A percentile compares a stretch with the other conserved stretches of the same genome.
Evolutionary conservation across 345 rosid genomes (phyloP).

Genomic region (Salix purpurea): DNA sequence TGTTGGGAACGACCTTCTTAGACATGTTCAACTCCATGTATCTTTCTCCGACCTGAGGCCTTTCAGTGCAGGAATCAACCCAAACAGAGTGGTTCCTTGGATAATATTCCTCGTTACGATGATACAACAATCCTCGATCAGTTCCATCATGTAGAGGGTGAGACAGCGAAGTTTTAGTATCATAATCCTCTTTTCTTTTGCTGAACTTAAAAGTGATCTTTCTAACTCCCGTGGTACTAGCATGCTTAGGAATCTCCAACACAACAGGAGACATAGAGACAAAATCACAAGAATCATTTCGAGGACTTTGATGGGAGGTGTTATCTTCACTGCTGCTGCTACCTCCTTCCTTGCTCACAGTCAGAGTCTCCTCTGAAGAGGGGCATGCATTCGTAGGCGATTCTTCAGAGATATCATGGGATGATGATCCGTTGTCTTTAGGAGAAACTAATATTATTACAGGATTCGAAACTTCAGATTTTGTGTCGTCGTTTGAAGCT

Average conservation of each 20-base stretch:
- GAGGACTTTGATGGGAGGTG: slow-evolving; percentile 16
- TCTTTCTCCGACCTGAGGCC: slow-evolving; percentile 20
- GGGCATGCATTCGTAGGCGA: slow-evolving; percentile 23
- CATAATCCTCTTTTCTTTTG: slow-evolving; percentile 58
- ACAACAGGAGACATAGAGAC: slow-evolving; percentile 54
- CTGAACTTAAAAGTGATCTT: slow-evolving; percentile 83
- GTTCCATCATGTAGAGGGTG: slow-evolving; percentile 18
- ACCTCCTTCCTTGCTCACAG: slow-evolving; percentile 37
- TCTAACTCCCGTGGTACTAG: slow-evolving; percentile 72
- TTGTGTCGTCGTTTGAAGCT: slow-evolving; percentile 60
- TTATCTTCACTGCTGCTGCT: slow-evolving; percentile 29
- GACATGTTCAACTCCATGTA: slow-evolving; percentile 59
- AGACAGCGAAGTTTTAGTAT: slow-evolving; percentile 13
- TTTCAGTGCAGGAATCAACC: slow-evolving; percentile 17
- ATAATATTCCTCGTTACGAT: slow-evolving; percentile 12
- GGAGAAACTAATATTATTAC: slow-evolving; percentile 34
- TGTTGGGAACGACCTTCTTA: slow-evolving; percentile 62
- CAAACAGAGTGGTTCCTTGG: slow-evolving; percentile 9
- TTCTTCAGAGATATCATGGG: slow-evolving; percentile 46
- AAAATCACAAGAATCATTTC: slow-evolving; percentile 21
- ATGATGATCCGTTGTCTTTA: slow-evolving; percentile 42
- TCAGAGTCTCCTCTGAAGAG: slow-evolving; percentile 48
- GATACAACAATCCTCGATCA: not conserved
- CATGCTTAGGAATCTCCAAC: slow-evolving; percentile 82
- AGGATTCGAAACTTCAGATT: slow-evolving; percentile 85